Evolutionary conservation across 2,329 filamentous ascomycete species (phyloP), one percentile per base, ranked within the genome.

Genomic region (Alternaria triticimaculans): DNA sequence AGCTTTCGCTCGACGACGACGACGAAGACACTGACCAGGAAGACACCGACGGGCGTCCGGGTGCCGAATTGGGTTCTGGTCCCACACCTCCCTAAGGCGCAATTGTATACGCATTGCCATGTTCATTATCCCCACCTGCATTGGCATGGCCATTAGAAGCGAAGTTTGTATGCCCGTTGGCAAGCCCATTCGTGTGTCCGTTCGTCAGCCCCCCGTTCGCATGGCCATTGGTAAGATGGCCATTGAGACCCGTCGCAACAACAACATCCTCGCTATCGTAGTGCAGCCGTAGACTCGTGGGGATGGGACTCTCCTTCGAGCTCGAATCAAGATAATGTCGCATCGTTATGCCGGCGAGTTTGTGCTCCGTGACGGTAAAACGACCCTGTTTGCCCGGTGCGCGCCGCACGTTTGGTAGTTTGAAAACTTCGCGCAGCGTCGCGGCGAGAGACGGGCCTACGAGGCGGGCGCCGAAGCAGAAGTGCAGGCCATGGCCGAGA

Each of bases 321-420:
- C 80, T 84, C 8, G 76, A 77, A 77, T 86, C 84, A 46, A 87
- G 72, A 66, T 86, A 87, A 56, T 81, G 75, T 70, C 80, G 80
- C 78, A 85, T 82, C 55, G 80, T 81, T 3, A 86, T 78, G 3
- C 84, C 84, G 8, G 81, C 84, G 69, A 86, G 72, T 18, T 84
- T 76, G 56, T 83, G 79, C 63, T 85, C 80, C 0, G 83, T 80
- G 11, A 78, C 77, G 3, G 73, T 78, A 56, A 87, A 85, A 2
- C 61, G 63, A 3, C 76, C 76, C 62, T 75, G 73, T 41, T 70
- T 73, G 7, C 76, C 76, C 12, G 75, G 73, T 15, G 75, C 76
- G 5, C 76, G 63, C 9, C 76, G 67, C 14, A 78, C 60, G 53
- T 78, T 78, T 58, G 72, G 74, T 49, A 78, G 63, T 62, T 75